A percentile compares a stretch with the other conserved stretches of the same genome.
These are phyloP conservation scores for Clavariopsis aquatica DNA, from an alignment of 495 filamentous ascomycete genomes.

Conservation along the genomic window DNA sequence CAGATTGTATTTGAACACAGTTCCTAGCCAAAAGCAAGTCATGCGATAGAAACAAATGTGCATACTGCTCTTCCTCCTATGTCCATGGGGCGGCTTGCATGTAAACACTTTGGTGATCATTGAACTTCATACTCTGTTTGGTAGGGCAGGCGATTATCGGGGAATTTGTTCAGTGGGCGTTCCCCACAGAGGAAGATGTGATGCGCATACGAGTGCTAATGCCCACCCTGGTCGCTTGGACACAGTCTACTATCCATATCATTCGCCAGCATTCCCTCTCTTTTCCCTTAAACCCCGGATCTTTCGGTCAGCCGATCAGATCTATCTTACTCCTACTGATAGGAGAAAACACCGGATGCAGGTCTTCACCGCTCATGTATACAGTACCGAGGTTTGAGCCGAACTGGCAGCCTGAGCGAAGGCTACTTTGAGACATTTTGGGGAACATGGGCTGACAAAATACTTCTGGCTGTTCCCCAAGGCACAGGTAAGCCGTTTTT, in stretches of 20 bases:
- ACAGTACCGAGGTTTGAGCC: neutral
- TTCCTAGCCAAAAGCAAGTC: too few species aligned
- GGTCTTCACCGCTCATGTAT: neutral
- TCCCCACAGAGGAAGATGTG: neutral
- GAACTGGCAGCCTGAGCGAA: neutral
- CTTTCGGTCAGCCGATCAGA: neutral
- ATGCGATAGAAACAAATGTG: too few species aligned
- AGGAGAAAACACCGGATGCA: neutral
- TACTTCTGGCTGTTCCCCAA: too few species aligned
- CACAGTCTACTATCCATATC: slow-evolving; percentile 15
- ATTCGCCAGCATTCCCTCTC: slow-evolving; percentile 17
- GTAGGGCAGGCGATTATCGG: neutral
- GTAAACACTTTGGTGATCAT: too few species aligned
- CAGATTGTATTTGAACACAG: too few species aligned
- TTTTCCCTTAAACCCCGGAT: neutral
- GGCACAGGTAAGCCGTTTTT: neutral
- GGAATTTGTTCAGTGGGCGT: neutral
- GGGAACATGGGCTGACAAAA: too few species aligned
- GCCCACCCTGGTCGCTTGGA: slow-evolving; percentile 8
- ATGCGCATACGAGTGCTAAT: neutral
- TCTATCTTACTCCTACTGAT: slow-evolving; percentile 1
- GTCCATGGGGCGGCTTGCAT: too few species aligned
- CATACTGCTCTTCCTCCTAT: too few species aligned
- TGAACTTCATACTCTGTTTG: too few species aligned
- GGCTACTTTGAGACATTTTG: neutral